These are phyloP conservation scores for Fusarium chaquense DNA, from an alignment of 2,329 filamentous ascomycete species.

Conservation along the genomic window DNA sequence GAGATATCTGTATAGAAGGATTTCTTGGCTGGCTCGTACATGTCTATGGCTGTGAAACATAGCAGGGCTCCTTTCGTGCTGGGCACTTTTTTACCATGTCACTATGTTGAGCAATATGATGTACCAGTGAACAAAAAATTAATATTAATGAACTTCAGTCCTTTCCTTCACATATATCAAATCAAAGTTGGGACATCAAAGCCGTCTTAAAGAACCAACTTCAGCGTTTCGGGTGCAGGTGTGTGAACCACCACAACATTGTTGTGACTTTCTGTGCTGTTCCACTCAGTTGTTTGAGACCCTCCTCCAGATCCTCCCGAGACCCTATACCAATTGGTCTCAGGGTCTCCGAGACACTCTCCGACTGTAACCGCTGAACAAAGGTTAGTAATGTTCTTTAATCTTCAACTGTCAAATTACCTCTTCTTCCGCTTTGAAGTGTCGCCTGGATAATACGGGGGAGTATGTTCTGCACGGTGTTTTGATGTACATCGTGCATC, in stretches of 20 bases:
- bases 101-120: neutral
- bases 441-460: conserved; percentile 17
- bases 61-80: too few relatives aligned
- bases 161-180: neutral
- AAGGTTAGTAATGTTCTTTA: fast-evolving
- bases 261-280: neutral
- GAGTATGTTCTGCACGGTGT: conserved; percentile 20
- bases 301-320: neutral
- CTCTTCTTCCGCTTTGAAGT: conserved; percentile 11
- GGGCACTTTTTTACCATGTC: neutral
- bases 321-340: conserved; percentile 24
- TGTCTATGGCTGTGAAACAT: too few relatives aligned
- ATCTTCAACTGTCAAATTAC: fast-evolving
- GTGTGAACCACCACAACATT: neutral
- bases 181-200: too few relatives aligned
- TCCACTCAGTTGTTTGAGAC: neutral
- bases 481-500: conserved; percentile 25
- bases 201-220: neutral
- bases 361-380: conserved; percentile 10
- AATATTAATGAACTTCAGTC: neutral
- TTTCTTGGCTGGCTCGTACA: too few relatives aligned
- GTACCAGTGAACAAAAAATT: neutral
- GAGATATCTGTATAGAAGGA: too few relatives aligned
- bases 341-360: conserved; percentile 29
- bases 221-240: conserved; percentile 1